Percentiles rank a stretch among this genome's conserved stretches.
Evolutionary conservation across 2,329 filamentous ascomycete species (phyloP).

Genomic region (Fonsecaea pedrosoi): DNA sequence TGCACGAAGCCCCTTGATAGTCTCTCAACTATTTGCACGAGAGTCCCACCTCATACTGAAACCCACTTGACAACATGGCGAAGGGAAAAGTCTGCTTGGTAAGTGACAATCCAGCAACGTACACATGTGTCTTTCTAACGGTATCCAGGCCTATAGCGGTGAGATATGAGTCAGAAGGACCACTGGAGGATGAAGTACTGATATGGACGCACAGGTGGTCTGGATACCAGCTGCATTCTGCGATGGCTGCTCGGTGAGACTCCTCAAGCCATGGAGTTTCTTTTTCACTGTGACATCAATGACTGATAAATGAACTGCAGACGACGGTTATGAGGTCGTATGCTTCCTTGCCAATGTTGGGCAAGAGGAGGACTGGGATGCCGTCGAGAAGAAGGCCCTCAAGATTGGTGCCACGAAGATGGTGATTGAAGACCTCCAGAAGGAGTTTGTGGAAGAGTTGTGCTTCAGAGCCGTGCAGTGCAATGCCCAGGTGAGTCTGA

Average conservation of each 20-base stretch:
- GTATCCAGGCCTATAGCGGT: not conserved
- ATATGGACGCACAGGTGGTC: slow-evolving; percentile 52
- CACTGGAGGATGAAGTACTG: not conserved
- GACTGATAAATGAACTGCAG: slow-evolving; percentile 47
- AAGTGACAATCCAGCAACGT: not conserved
- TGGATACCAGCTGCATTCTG: slow-evolving; percentile 66
- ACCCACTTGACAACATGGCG: not conserved
- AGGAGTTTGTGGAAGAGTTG: slow-evolving; percentile 80
- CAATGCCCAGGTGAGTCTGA: slow-evolving; percentile 51
- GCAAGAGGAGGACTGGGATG: slow-evolving; percentile 74
- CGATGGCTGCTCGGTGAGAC: not conserved
- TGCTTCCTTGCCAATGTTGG: slow-evolving; percentile 75
- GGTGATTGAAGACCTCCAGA: slow-evolving; percentile 66
- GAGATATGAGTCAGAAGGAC: not conserved
- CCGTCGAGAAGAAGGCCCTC: slow-evolving; percentile 70
- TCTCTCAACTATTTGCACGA: not conserved
- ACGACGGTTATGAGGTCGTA: slow-evolving; percentile 65
- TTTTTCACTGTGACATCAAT: not conserved
- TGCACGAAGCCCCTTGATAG: not conserved
- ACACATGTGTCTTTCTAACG: not conserved
- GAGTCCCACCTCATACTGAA: not conserved
- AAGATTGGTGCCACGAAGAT: slow-evolving; percentile 68
- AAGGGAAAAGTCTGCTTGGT: slow-evolving; percentile 8
- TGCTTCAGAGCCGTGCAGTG: slow-evolving; percentile 78
- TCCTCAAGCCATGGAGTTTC: too few species aligned